A percentile compares a stretch with the other conserved stretches of the same genome.
These are phyloP conservation scores for Metschnikowia matae DNA, from an alignment of 805 yeast species.

Conservation along the genomic window DNA sequence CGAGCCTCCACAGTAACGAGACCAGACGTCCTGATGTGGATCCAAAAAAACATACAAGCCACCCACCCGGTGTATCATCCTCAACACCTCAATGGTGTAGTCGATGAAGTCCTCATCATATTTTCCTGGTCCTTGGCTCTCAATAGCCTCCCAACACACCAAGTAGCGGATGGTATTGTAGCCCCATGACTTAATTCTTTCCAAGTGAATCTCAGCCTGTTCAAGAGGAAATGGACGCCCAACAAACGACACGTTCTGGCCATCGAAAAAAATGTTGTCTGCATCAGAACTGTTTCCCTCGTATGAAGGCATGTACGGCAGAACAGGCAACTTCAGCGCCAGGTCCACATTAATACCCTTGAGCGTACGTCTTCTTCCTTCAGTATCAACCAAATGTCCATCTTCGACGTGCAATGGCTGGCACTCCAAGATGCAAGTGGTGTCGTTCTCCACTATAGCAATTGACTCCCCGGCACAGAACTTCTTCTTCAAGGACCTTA, in stretches of 20 bases:
- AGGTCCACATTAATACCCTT: constrained; percentile 84
- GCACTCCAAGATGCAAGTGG: constrained; percentile 17
- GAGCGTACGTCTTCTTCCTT: constrained; percentile 57
- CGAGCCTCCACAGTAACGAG: constrained; percentile 81
- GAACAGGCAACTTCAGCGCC: constrained; percentile 62
- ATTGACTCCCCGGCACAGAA: constrained; percentile 15
- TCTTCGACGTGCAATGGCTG: constrained; percentile 33
- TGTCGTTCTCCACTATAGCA: constrained; percentile 6
- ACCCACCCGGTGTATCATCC: constrained; percentile 55
- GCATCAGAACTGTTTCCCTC: constrained; percentile 33
- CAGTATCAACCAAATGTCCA: constrained; percentile 57
- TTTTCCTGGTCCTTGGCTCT: constrained; percentile 78
- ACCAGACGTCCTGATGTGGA: constrained; percentile 95
- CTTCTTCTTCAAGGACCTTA: constrained; percentile 25
- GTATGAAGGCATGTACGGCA: constrained; percentile 47
- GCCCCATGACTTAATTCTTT: constrained; percentile 73
- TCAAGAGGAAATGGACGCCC: constrained; percentile 76
- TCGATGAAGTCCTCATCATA: constrained; percentile 77
- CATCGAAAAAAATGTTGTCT: constrained; percentile 55
- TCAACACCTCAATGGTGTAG: constrained; percentile 60
- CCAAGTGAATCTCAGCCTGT: constrained; percentile 67
- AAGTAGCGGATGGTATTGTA: constrained; percentile 73
- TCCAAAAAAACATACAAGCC: constrained; percentile 78
- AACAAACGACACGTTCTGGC: constrained; percentile 74
- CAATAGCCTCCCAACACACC: constrained; percentile 89